Percentiles rank a stretch among this genome's conserved stretches.
Evolutionary conservation across 2,329 filamentous ascomycete species (phyloP).

Genomic region (Lachnellula hyalina): DNA sequence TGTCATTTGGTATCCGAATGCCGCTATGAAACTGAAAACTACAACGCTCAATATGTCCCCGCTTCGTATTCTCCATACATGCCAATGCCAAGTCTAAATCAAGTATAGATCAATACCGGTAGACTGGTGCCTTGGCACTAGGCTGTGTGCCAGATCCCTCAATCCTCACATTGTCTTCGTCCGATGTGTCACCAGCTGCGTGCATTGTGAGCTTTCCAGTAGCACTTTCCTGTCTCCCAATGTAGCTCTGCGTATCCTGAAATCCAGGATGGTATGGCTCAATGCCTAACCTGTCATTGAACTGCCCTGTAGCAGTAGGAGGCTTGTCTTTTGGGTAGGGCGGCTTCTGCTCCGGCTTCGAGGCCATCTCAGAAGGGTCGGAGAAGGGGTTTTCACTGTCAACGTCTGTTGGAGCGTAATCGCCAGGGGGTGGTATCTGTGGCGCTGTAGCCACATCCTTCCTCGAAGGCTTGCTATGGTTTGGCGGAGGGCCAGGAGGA

Average conservation of each 20-base stretch:
- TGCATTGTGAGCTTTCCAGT: constrained; percentile 24
- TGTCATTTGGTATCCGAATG: background rate
- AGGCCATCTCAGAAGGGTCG: constrained; percentile 18
- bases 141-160: constrained; percentile 12
- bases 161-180: constrained; percentile 13
- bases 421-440: constrained; percentile 26
- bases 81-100: background rate
- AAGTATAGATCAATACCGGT: constrained; percentile 20
- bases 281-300: constrained; percentile 26
- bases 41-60: background rate
- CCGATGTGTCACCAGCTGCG: constrained; percentile 17
- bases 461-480: constrained; percentile 8
- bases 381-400: constrained; percentile 28
- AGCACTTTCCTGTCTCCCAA: constrained; percentile 24
- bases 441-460: constrained; percentile 9
- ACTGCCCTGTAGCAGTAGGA: constrained; percentile 20
- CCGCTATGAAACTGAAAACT: background rate
- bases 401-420: constrained; percentile 21
- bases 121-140: constrained; percentile 22
- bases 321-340: constrained; percentile 25
- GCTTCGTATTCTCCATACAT: background rate
- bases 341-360: constrained; percentile 7
- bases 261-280: constrained; percentile 34
- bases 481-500: constrained; percentile 18
- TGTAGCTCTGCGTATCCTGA: constrained; percentile 23